These are phyloP conservation scores for Coleophoma eucalyptorum DNA, from an alignment of 2,329 filamentous ascomycete genomes.

Conservation along the genomic window DNA sequence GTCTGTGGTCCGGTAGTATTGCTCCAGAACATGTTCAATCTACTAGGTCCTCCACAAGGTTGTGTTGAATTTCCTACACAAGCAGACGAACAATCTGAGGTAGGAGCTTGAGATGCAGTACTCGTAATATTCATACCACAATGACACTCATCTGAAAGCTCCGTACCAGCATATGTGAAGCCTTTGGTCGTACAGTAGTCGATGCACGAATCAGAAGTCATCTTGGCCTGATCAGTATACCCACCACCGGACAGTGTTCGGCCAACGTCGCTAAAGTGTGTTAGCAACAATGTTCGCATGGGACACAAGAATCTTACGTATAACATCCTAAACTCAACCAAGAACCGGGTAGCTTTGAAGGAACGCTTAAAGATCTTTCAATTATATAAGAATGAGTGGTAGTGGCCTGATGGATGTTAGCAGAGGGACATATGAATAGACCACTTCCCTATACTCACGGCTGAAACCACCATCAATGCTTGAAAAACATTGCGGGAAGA, in stretches of 20 bases:
- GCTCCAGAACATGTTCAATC: slow-evolving; percentile 19
- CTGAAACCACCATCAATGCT: not conserved
- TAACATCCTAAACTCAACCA: slow-evolving; percentile 16
- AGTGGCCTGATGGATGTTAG: not conserved
- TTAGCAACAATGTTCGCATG: not conserved
- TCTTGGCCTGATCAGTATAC: slow-evolving; percentile 8
- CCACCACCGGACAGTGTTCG: slow-evolving; percentile 10
- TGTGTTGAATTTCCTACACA: slow-evolving; percentile 22
- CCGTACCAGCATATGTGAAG: slow-evolving; percentile 18
- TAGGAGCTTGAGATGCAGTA: not conserved
- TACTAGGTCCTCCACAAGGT: slow-evolving; percentile 24
- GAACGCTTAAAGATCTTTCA: slow-evolving; percentile 8
- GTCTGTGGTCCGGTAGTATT: slow-evolving; percentile 8
- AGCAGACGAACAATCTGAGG: slow-evolving; percentile 12
- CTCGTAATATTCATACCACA: slow-evolving; percentile 5
- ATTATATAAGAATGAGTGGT: slow-evolving; percentile 1
- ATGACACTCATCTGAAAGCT: slow-evolving; percentile 17
- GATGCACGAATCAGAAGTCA: slow-evolving; percentile 18
- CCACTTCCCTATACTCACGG: not conserved
- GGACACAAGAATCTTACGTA: slow-evolving; percentile 1
- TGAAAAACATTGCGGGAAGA: not conserved
- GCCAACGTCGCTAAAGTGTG: not conserved
- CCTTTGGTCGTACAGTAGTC: slow-evolving; percentile 15
- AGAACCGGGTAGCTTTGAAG: slow-evolving; percentile 10
- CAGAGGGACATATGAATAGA: not conserved